phyloP scores from a whole-genome alignment of 2,329 filamentous ascomycete species.

The Aspergillus tanneri region DNA sequence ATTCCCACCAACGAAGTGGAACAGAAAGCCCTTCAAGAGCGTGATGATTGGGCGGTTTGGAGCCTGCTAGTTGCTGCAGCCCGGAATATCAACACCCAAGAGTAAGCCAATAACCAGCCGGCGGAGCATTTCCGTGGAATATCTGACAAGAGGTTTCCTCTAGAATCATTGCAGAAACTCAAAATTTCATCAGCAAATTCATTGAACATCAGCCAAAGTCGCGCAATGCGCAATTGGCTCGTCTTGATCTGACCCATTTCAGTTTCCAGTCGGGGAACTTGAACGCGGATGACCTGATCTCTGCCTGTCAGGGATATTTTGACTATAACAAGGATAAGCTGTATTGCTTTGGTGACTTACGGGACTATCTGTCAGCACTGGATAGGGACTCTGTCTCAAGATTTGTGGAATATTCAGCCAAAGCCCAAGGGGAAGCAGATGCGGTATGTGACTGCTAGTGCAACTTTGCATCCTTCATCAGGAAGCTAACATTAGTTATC shows the following conservation, averaged over 20 bases:
- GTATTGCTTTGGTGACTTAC: slow-evolving; percentile 48
- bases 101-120: slow-evolving; percentile 29
- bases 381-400: slow-evolving; percentile 27
- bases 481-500: slow-evolving; percentile 7
- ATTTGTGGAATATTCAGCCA: slow-evolving; percentile 29
- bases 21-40: slow-evolving; percentile 33
- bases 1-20: slow-evolving; percentile 33
- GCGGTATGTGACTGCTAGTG: slow-evolving; percentile 25
- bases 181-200: slow-evolving; percentile 37
- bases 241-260: slow-evolving; percentile 31
- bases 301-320: slow-evolving; percentile 43
- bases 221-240: slow-evolving; percentile 44
- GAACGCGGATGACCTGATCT: slow-evolving; percentile 34
- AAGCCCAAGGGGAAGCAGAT: slow-evolving; percentile 20
- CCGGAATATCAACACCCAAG: slow-evolving; percentile 30
- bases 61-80: slow-evolving; percentile 39
- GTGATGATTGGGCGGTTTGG: slow-evolving; percentile 50
- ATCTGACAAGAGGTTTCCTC: slow-evolving; percentile 13
- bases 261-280: slow-evolving; percentile 27
- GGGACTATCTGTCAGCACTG: slow-evolving; percentile 33
- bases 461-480: not conserved
- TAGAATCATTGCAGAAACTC: slow-evolving; percentile 34
- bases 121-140: not conserved
- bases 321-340: slow-evolving; percentile 43
- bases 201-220: slow-evolving; percentile 37